Conservation (phyloP, 1,284 basidiomycete species). For the Laetiporus sulphureus region DNA sequence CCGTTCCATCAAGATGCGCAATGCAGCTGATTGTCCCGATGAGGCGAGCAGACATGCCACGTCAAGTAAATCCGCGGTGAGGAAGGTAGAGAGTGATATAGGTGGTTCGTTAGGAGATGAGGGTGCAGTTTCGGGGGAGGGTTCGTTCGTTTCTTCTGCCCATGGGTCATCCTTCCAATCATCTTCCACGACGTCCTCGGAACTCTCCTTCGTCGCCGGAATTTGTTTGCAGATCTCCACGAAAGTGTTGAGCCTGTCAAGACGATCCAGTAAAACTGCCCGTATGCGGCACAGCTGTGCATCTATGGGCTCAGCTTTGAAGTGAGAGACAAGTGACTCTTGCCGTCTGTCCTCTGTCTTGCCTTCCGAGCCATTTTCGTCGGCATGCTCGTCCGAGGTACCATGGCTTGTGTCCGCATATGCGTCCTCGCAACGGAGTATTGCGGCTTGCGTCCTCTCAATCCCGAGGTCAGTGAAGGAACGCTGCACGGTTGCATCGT, state of each 20-base stretch:
- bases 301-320: constrained; percentile 46
- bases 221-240: constrained; percentile 46
- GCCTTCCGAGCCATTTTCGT: constrained; percentile 3
- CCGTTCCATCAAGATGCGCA: constrained; percentile 51
- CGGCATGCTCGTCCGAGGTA: constrained; percentile 16
- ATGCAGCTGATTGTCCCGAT: constrained; percentile 46
- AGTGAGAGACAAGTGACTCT: constrained; percentile 40
- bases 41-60: constrained; percentile 65
- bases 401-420: constrained; percentile 12
- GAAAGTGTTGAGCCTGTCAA: constrained; percentile 64
- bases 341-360: constrained; percentile 12
- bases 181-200: constrained; percentile 32
- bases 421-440: constrained; percentile 40
- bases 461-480: constrained; percentile 57
- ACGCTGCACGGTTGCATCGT: constrained; percentile 48
- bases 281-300: constrained; percentile 61
- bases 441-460: constrained; percentile 42
- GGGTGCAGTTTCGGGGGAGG: constrained; percentile 16
- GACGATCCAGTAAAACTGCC: constrained; percentile 49
- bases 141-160: constrained; percentile 40
- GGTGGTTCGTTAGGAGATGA: constrained; percentile 28
- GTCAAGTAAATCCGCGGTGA: constrained; percentile 50
- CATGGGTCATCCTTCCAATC: constrained; percentile 84
- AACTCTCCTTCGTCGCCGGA: constrained; percentile 23
- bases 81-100: constrained; percentile 57